Conservation (phyloP, 2,329 filamentous ascomycete genomes). For the Apiospora pterosperma region DNA sequence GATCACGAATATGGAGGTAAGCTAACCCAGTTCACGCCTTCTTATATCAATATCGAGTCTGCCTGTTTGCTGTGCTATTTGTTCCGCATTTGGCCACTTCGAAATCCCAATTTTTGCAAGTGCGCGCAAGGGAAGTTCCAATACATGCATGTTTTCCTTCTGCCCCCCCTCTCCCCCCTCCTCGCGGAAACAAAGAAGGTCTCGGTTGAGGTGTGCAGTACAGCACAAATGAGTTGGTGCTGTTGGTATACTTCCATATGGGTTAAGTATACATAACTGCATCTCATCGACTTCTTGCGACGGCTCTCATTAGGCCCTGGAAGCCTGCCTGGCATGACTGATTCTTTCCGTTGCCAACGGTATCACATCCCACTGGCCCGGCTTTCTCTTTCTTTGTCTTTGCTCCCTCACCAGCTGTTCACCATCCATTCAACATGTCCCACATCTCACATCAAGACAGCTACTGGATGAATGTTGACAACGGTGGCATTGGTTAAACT, state of each 20-base stretch:
- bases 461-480: conserved; percentile 6
- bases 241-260: not conserved
- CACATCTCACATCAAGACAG: conserved; percentile 6
- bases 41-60: not conserved
- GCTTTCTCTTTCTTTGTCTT: conserved; percentile 7
- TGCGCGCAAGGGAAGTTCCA: not conserved
- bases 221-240: not conserved
- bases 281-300: not conserved
- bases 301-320: not conserved
- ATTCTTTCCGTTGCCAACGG: not conserved
- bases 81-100: not conserved
- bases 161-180: not conserved
- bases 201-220: not conserved
- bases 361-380: not conserved
- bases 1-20: conserved; percentile 64
- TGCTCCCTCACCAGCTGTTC: conserved; percentile 8
- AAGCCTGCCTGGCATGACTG: not conserved
- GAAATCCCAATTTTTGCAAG: not conserved
- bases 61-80: not conserved
- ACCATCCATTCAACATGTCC: conserved; percentile 9
- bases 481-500: conserved; percentile 1
- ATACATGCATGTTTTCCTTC: not conserved
- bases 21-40: conserved; percentile 22
- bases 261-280: not conserved
- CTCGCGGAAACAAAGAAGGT: not conserved